Base-by-base conservation (phyloP, 257 asterid genomes). In the Apocynum venetum region DNA sequence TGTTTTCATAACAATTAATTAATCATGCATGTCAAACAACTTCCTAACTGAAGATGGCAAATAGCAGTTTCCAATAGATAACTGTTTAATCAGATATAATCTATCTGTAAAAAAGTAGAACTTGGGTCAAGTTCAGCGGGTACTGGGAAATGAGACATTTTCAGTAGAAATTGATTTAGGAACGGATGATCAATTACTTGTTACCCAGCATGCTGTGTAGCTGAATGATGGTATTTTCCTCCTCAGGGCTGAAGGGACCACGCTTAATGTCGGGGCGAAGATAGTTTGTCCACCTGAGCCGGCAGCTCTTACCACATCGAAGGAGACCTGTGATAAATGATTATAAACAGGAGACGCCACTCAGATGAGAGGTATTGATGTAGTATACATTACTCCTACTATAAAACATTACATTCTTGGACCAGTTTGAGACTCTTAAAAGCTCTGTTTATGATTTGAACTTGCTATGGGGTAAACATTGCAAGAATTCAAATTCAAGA, bases 221-320 rank as follows among this genome's bases (percentile, higher is more conserved):
- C n/a, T 79, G 87, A 52, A 90, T 55, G 52, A 90, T 84, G 20
- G 71, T 75, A 44, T 73, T 81, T 84, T 88, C 89, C 60, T 92
- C 96, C 67, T 88, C 88, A 4, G 80, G 66, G 77, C 76, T 83
- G 38, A 92, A 92, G 64, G 88, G 86, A 51, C 97, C 94, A 0
- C 92, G 93, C 67, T 71, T 85, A 6, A 90, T 87, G 84, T 83
- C 85, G 3, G 97, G 97, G 71, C 94, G 89, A 68, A 92, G 90
- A 76, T 92, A 92, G 83, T 92, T 92, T 63, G 84, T 82, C 96
- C 96, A 92, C 43, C 97, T 90, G 77, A 92, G 97, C 60, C 97
- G 85, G 76, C 97, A 92, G 81, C 97, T 90, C 91, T 92, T 92
- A 65, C 94, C 96, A 85, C 92, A 90, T 49, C 96, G 87, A 11